phyloP scores from a whole-genome alignment of 208 protist species.

The Naegleria fowleri region DNA sequence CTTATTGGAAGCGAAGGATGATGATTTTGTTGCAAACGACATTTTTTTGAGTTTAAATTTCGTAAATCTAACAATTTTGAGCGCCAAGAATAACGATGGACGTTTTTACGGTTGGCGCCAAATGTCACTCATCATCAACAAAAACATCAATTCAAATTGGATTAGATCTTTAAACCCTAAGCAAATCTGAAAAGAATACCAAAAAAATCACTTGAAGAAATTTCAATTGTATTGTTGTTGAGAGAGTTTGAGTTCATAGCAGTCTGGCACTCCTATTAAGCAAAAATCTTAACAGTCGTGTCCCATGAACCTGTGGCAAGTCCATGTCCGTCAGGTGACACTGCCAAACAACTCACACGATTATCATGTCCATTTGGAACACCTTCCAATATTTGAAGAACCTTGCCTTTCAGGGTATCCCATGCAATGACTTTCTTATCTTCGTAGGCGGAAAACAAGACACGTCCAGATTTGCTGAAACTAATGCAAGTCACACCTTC shows the following conservation, averaged over 20 bases:
- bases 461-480: slow-evolving; percentile 37
- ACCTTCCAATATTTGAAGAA: slow-evolving; percentile 34
- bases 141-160: no score
- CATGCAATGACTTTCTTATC: slow-evolving; percentile 73
- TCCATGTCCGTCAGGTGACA: slow-evolving; percentile 64
- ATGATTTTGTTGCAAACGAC: neutral
- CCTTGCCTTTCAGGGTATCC: slow-evolving; percentile 67
- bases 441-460: slow-evolving; percentile 73
- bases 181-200: no score
- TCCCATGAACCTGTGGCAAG: slow-evolving; percentile 76
- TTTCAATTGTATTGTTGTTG: no score
- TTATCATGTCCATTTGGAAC: slow-evolving; percentile 61
- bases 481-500: slow-evolving; percentile 67
- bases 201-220: no score
- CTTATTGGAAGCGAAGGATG: neutral
- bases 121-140: neutral
- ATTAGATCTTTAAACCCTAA: no score
- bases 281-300: slow-evolving; percentile 54
- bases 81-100: neutral
- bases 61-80: neutral
- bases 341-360: slow-evolving; percentile 60
- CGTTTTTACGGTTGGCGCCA: neutral
- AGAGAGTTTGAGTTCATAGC: no score
- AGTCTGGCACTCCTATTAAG: no score
- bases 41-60: neutral